phyloP scores from a whole-genome alignment of 495 filamentous ascomycete genomes.

The Penicillium paradoxum region DNA sequence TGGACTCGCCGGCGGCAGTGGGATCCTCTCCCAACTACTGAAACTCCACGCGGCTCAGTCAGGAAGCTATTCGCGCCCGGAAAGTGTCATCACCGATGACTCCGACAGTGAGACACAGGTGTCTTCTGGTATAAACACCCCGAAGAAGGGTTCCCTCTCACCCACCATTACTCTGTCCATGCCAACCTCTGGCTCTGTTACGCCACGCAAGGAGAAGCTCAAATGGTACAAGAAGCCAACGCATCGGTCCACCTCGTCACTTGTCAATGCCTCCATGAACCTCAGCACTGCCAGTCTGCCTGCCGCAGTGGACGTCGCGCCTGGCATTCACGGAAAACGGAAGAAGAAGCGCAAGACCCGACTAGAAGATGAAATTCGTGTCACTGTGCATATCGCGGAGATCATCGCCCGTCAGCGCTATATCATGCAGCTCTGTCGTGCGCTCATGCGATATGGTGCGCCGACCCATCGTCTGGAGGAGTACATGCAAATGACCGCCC shows the following conservation, averaged over 20 bases:
- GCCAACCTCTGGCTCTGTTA: conserved; percentile 47
- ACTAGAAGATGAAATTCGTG: conserved; percentile 64
- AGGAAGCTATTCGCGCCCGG: conserved; percentile 21
- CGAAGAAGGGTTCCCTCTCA: conserved; percentile 25
- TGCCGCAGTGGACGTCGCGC: conserved; percentile 23
- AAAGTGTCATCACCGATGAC: conserved; percentile 38
- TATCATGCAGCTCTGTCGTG: conserved; percentile 79
- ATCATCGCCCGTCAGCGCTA: conserved; percentile 81
- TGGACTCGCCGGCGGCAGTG: conserved; percentile 25
- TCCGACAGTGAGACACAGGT: conserved; percentile 37
- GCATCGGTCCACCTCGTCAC: conserved; percentile 39
- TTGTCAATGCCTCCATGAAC: conserved; percentile 48
- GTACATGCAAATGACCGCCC: conserved; percentile 87
- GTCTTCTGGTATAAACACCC: conserved; percentile 36
- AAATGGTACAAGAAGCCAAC: conserved; percentile 63
- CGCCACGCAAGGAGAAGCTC: conserved; percentile 52
- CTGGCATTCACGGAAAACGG: conserved; percentile 22
- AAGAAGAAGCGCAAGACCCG: conserved; percentile 36
- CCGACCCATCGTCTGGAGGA: conserved; percentile 77
- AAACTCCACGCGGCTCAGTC: conserved; percentile 33
- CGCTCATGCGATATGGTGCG: conserved; percentile 79
- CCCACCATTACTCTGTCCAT: conserved; percentile 14
- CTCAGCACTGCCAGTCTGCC: conserved; percentile 34
- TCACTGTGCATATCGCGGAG: conserved; percentile 84
- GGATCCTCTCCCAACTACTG: conserved; percentile 39